These are phyloP conservation scores for Ceratocystis alfenasii DNA, from an alignment of 2,329 filamentous ascomycete genomes.

Conservation along the genomic window DNA sequence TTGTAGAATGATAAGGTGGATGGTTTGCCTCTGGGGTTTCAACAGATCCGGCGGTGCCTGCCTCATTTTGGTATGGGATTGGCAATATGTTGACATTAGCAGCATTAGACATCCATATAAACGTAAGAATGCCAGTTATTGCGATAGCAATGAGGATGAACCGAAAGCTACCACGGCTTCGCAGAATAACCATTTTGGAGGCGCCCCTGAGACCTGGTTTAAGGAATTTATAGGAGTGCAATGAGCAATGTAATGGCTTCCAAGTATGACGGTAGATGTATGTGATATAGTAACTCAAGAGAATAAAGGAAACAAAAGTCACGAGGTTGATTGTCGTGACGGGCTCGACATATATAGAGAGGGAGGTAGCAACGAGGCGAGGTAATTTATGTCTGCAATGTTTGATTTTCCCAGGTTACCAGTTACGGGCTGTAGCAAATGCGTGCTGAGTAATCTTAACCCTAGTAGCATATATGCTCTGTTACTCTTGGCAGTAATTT, in stretches of 20 bases:
- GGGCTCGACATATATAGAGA: not conserved
- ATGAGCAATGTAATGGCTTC: not conserved
- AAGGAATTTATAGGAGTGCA: not conserved
- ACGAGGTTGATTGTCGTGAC: not conserved
- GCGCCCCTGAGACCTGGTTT: not conserved
- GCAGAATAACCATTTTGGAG: constrained; percentile 4
- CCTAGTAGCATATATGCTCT: not conserved
- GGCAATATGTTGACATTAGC: not conserved
- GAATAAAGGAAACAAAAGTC: not conserved
- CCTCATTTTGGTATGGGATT: not conserved
- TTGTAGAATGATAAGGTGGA: not conserved
- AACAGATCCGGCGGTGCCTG: not conserved
- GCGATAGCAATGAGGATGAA: not conserved
- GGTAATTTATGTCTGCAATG: not conserved
- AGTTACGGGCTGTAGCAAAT: too few relatives aligned
- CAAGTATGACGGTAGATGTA: not conserved
- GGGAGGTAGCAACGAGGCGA: not conserved
- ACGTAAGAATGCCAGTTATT: constrained; percentile 9
- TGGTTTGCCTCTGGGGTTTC: not conserved
- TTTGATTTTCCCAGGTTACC: too few relatives aligned
- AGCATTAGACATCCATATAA: not conserved
- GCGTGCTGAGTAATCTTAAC: too few relatives aligned
- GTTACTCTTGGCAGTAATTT: not conserved
- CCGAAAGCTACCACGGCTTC: constrained; percentile 5
- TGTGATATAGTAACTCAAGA: not conserved